Evolutionary conservation across 1,284 basidiomycete genomes (phyloP).

Genomic region (Psilocybe mexicana): DNA sequence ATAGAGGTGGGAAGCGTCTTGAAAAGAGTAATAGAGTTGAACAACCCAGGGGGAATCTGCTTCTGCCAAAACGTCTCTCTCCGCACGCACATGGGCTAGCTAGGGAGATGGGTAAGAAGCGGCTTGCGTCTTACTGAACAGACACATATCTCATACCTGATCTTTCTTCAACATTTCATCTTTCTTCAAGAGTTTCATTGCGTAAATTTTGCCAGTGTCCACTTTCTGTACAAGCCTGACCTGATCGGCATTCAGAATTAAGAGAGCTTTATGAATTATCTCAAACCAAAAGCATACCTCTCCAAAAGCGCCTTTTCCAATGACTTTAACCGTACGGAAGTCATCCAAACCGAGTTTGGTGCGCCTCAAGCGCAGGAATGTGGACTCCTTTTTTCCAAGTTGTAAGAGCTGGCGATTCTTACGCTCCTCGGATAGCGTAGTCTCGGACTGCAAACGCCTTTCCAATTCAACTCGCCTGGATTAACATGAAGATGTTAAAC

Average conservation of each 20-base stretch:
- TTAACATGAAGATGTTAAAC: not conserved
- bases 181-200: constrained; percentile 98
- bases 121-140: not conserved
- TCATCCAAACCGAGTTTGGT: constrained; percentile 88
- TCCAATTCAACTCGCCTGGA: constrained; percentile 83
- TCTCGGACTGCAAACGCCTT: constrained; percentile 69
- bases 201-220: constrained; percentile 98
- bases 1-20: constrained; percentile 93
- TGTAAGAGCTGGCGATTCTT: constrained; percentile 80
- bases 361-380: constrained; percentile 69
- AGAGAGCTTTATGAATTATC: not conserved
- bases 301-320: constrained; percentile 94
- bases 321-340: constrained; percentile 92
- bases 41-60: constrained; percentile 98
- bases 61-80: constrained; percentile 91
- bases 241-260: constrained; percentile 36
- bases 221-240: constrained; percentile 95
- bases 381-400: constrained; percentile 83
- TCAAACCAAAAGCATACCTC: constrained; percentile 53
- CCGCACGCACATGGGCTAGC: constrained; percentile 90
- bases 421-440: constrained; percentile 69
- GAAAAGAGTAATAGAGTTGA: constrained; percentile 97
- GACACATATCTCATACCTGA: constrained; percentile 58
- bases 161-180: constrained; percentile 99
- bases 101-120: constrained; percentile 37